Percentiles rank a stretch among this genome's conserved stretches.
Conservation (phyloP, 192 early-diverging fungal genomes). For the Globomyces pollinis-pini region DNA sequence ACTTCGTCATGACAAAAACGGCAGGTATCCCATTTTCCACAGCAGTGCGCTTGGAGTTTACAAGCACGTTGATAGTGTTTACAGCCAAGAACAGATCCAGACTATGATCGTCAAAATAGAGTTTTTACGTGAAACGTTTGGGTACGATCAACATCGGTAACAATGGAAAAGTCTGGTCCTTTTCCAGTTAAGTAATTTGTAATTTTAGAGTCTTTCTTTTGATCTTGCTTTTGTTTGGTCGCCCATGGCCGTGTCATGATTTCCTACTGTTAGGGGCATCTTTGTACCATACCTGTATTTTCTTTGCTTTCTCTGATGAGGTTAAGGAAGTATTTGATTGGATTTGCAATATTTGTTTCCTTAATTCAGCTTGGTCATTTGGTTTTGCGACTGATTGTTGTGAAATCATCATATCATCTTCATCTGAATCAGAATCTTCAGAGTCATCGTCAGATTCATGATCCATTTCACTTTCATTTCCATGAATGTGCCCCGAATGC, state of each 20-base stretch:
- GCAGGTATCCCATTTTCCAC: slow-evolving; percentile 64
- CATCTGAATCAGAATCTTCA: background rate
- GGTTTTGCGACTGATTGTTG: background rate
- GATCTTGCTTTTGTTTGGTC: slow-evolving; percentile 28
- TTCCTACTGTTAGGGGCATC: slow-evolving; percentile 36
- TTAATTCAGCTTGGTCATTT: slow-evolving; percentile 17
- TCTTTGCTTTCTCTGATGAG: slow-evolving; percentile 55
- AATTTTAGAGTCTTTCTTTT: slow-evolving; percentile 12
- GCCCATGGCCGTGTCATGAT: slow-evolving; percentile 41
- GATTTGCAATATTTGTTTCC: slow-evolving; percentile 61
- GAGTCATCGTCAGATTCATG: background rate
- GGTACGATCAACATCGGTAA: slow-evolving; percentile 38
- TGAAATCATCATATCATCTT: background rate
- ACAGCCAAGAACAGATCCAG: slow-evolving; percentile 54
- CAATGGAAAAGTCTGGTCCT: slow-evolving; percentile 20
- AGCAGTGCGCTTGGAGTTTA: slow-evolving; percentile 70
- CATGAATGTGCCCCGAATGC: background rate
- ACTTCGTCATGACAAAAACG: slow-evolving; percentile 72
- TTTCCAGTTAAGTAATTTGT: slow-evolving; percentile 30
- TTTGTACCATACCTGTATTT: slow-evolving; percentile 56
- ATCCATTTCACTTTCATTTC: background rate
- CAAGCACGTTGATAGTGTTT: slow-evolving; percentile 67
- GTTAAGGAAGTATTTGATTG: slow-evolving; percentile 42
- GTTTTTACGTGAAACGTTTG: slow-evolving; percentile 38
- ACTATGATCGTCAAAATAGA: background rate